A percentile compares a stretch with the other conserved stretches of the same genome.
phyloP scores from a whole-genome alignment of 2,329 filamentous ascomycete genomes.

The Lachnellula hyalina region DNA sequence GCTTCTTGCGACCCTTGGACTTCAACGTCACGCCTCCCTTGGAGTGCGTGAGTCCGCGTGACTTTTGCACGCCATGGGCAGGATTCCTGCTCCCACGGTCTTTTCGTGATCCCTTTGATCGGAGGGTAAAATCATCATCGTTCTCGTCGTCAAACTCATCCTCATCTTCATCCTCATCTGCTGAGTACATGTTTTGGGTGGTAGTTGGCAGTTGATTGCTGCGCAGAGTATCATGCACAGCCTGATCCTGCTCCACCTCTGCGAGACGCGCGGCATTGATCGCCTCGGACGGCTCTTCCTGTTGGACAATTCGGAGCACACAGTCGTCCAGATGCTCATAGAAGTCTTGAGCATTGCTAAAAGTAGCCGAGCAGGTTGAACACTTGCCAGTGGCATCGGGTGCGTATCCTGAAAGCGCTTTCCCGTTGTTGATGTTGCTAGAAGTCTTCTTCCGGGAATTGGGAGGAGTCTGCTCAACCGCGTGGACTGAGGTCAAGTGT shows the following conservation, averaged over 20 bases:
- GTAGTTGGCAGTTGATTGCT: slow-evolving; percentile 45
- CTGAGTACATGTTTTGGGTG: slow-evolving; percentile 43
- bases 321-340: slow-evolving; percentile 90
- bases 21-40: slow-evolving; percentile 62
- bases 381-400: slow-evolving; percentile 80
- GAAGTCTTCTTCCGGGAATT: slow-evolving; percentile 72
- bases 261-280: slow-evolving; percentile 63
- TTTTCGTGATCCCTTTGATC: slow-evolving; percentile 39
- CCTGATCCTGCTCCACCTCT: slow-evolving; percentile 58
- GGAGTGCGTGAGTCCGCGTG: slow-evolving; percentile 70
- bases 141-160: slow-evolving; percentile 53
- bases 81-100: slow-evolving; percentile 28
- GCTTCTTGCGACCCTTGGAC: slow-evolving; percentile 74
- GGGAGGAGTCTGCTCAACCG: slow-evolving; percentile 88
- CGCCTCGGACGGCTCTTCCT: slow-evolving; percentile 64
- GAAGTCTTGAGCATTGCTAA: slow-evolving; percentile 87
- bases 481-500: slow-evolving; percentile 87
- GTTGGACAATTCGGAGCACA: slow-evolving; percentile 65
- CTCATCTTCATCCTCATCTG: slow-evolving; percentile 40
- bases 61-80: slow-evolving; percentile 55
- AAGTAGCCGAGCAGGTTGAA: slow-evolving; percentile 83
- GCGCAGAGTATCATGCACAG: slow-evolving; percentile 57
- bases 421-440: slow-evolving; percentile 29
- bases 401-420: slow-evolving; percentile 64
- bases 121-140: slow-evolving; percentile 52